These are phyloP conservation scores for Melampsora americana DNA, from an alignment of 1,284 basidiomycete species.

Conservation along the genomic window DNA sequence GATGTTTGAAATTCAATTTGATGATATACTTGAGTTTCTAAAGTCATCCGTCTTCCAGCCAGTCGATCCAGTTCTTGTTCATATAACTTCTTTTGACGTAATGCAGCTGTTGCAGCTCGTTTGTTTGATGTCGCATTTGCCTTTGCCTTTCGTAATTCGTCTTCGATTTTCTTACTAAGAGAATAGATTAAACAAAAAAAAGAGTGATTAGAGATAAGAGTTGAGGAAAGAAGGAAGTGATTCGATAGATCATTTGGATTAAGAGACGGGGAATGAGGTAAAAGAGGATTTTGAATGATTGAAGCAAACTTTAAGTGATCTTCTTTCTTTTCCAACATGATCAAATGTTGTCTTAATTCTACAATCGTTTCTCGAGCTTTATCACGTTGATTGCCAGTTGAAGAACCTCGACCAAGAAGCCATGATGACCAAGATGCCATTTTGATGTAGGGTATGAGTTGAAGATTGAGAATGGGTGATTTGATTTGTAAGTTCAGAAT, in stretches of 20 bases:
- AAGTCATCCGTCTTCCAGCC: conserved; percentile 80
- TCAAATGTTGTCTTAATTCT: conserved; percentile 57
- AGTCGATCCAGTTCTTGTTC: conserved; percentile 85
- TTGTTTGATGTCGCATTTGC: conserved; percentile 93
- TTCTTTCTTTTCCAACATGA: conserved; percentile 99
- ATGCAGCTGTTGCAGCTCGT: conserved; percentile 77
- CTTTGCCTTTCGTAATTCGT: conserved; percentile 85
- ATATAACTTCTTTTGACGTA: conserved; percentile 88
- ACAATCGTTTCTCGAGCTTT: conserved; percentile 57
- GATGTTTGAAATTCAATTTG: conserved; percentile 17
- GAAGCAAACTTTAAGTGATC: conserved; percentile 68
- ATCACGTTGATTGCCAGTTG: conserved; percentile 51
- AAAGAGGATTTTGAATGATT: neutral
- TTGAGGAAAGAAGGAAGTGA: no score
- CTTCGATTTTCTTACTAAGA: conserved; percentile 81
- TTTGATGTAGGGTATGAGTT: conserved; percentile 23
- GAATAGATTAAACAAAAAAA: neutral
- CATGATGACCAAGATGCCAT: conserved; percentile 54
- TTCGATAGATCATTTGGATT: no score
- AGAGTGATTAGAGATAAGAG: neutral
- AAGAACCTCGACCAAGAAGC: conserved; percentile 53
- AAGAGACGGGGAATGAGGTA: neutral
- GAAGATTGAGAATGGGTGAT: neutral
- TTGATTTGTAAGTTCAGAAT: no score
- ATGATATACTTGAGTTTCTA: conserved; percentile 75